Conservation (phyloP, 2,329 filamentous ascomycete genomes). For the Aspergillus pseudotamarii region DNA sequence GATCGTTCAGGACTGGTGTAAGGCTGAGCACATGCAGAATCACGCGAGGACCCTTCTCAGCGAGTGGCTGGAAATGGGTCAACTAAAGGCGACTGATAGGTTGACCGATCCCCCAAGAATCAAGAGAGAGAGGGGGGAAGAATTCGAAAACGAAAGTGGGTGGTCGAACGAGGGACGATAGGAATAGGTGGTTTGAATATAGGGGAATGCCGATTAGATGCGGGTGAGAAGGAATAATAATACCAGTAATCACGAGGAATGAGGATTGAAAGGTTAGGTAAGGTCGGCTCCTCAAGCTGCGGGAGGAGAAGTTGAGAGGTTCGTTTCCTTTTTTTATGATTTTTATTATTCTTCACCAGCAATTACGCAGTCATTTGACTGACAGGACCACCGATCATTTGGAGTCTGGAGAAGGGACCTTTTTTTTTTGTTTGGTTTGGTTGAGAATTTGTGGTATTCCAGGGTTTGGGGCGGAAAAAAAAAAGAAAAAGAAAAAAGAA, state of each 20-base stretch:
- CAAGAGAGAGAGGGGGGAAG: background rate
- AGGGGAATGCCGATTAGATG: background rate
- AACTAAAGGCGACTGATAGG: background rate
- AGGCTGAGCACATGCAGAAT: conserved; percentile 22
- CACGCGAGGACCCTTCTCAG: conserved; percentile 13
- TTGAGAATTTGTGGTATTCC: background rate
- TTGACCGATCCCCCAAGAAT: background rate
- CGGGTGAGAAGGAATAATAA: conserved; percentile 1
- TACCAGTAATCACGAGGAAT: conserved; percentile 3
- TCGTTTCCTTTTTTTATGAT: background rate
- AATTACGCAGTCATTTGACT: conserved; percentile 5
- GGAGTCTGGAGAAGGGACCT: background rate
- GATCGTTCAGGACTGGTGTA: conserved; percentile 18
- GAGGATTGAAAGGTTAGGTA: conserved; percentile 1
- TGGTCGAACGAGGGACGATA: conserved; percentile 1
- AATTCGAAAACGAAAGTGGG: background rate
- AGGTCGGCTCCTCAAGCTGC: background rate
- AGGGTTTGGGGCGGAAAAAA: background rate
- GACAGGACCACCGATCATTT: background rate
- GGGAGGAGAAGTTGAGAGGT: background rate
- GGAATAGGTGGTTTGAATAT: background rate
- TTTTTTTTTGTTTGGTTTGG: background rate
- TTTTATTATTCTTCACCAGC: background rate
- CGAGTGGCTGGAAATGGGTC: conserved; percentile 3
- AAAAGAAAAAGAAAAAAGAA: background rate